Evolutionary conservation across 2,329 filamentous ascomycete species (phyloP), one percentile per base, ranked within the genome.

Genomic region (Diplodia seriata): DNA sequence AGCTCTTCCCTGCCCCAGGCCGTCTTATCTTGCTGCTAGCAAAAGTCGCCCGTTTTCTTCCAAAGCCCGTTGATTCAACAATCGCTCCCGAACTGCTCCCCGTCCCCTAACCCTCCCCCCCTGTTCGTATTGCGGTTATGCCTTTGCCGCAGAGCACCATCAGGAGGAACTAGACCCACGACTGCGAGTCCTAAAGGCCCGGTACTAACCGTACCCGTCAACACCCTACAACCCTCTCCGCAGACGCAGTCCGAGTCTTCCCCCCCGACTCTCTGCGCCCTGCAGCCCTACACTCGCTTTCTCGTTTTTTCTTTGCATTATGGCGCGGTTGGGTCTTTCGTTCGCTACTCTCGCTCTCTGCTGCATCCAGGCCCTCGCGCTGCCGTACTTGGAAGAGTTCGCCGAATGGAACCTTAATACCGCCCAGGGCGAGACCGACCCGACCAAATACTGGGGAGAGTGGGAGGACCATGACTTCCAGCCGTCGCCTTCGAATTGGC

Each of bases 401-500:
- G 79, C 81, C 55, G 81, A 83, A 50, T 89, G 83, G 77, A 90
- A 90, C 72, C 79, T 90, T 70, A 90, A 90, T 75, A 80, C 81
- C 70, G 89, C 90, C 74, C 73, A 84, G 71, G 78, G 81, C 55
- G 86, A 88, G n/a, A 81, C 74, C 9, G 76, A 83, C 62, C 86
- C 87, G 2, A 77, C 85, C 47, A 82, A 90, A 54, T 90, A 90
- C 74, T 84, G 79, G 74, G 84, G 87, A 69, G 77, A 82, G 78
- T 85, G 86, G 84, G 78, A 77, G n/a, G 78, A 82, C 69, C 85
- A 87, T 73, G 76, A 73, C 4, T 89, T 86, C 71, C 74, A 78
- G 20, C 77, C 80, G 0, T 89, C 87, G 23, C 88, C 88, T 1
- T 74, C 79, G 0, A 90, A 87, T 71, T 90, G 88, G 88, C 82